A percentile compares a stretch with the other conserved stretches of the same genome.
Conservation (phyloP, 441 rosid genomes). For the Euphorbia schlechtendalii region DNA sequence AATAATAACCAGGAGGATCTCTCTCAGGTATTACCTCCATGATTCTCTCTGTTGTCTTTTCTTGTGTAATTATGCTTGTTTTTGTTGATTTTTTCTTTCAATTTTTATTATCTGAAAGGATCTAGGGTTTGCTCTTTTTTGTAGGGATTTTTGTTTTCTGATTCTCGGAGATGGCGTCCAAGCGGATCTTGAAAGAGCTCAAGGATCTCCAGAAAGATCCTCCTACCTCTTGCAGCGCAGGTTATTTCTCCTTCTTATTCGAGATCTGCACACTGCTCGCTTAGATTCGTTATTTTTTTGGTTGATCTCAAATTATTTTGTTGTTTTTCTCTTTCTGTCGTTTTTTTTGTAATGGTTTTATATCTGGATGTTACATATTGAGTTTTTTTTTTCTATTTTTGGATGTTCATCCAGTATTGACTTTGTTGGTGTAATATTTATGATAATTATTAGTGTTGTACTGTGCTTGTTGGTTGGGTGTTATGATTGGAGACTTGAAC, state of each 20-base stretch:
- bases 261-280: constrained; percentile 14
- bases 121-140: constrained; percentile 24
- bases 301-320: not conserved
- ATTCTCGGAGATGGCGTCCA: constrained; percentile 59
- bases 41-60: not conserved
- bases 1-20: constrained; percentile 39
- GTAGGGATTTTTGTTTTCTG: constrained; percentile 12
- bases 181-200: constrained; percentile 83
- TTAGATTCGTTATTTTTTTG: not conserved
- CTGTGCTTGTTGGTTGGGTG: too few relatives aligned
- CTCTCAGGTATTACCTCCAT: constrained; percentile 22
- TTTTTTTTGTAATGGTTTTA: not conserved
- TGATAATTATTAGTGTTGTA: not conserved
- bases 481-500: not conserved
- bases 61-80: not conserved
- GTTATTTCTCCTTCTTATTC: constrained; percentile 25
- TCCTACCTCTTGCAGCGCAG: constrained; percentile 90
- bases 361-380: not conserved
- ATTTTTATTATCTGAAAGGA: constrained; percentile 22
- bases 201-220: constrained; percentile 88
- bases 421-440: not conserved
- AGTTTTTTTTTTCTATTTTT: not conserved
- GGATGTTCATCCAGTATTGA: too few relatives aligned
- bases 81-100: not conserved
- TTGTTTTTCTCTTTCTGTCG: not conserved